Evolutionary conservation across 495 filamentous ascomycete genomes (phyloP), one percentile per base, ranked within the genome.

Genomic region (Bacidia rubella): DNA sequence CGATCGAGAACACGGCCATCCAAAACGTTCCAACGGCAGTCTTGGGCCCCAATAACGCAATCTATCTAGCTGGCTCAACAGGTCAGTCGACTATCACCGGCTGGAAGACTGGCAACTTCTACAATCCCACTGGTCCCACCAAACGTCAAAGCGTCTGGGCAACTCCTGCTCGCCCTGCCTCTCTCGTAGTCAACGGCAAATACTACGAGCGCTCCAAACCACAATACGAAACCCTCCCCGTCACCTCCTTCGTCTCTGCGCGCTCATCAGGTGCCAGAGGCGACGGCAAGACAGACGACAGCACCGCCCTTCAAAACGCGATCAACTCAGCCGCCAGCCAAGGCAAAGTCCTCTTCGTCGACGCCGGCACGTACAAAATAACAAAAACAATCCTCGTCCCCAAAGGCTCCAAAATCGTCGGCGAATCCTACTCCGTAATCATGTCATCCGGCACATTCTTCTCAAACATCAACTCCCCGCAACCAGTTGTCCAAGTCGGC

Each of bases 241-340:
- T 69, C 3, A 68, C 66, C 0, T 68, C 67, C 3, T 82, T 92
- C 62, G 57, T 78, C 47, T 82, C 77, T 54, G 74, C 79, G 51
- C 75, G 81, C 57, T 60, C 47, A 29, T 65, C 63, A 41, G 78
- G 79, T 9, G 85, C 85, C 20, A 75, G 62, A 41, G 86, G 87
- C 52, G 83, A 94, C 65, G 83, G 80, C 1, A 62, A 68, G 0
- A 79, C 82, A 1, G 87, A 93, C 60, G 86, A 88, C 60, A 75
- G 74, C 10, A 60, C 53, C 15, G 71, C 70, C 2, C 66, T 81
- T 15, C 69, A 80, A 54, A 55, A 58, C 0, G 69, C 70, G 15
- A 58, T 79, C 41, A 66, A 65, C 46, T 57, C 60, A 11, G 66
- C 75, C 11, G 63, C 65, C 2, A 54, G 59, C 2, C 49, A 60